These are phyloP conservation scores for Phytopythium oedochilum DNA, from an alignment of 352 stramenopile species.

Conservation along the genomic window DNA sequence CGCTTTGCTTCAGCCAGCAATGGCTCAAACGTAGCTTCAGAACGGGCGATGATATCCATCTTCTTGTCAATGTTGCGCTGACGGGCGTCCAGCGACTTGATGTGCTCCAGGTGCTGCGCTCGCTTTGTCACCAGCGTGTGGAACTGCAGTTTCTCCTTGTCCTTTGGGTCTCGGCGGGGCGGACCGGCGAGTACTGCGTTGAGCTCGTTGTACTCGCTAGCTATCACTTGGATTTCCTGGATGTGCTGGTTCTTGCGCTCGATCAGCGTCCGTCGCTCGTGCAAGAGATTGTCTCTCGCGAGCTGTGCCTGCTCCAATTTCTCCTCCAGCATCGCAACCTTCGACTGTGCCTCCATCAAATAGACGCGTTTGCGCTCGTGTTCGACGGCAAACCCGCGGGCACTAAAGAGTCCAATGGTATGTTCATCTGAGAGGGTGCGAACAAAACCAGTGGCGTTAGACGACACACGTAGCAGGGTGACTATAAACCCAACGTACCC, in stretches of 20 bases:
- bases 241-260: slow-evolving; percentile 44
- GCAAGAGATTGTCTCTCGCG: slow-evolving; percentile 27
- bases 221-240: slow-evolving; percentile 45
- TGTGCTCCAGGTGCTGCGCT: slow-evolving; percentile 40
- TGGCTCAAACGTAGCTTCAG: slow-evolving; percentile 30
- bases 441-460: slow-evolving; percentile 3
- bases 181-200: slow-evolving; percentile 43
- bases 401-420: slow-evolving; percentile 39
- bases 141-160: slow-evolving; percentile 57
- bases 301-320: slow-evolving; percentile 44
- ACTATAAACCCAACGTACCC: slow-evolving; percentile 23
- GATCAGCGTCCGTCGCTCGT: slow-evolving; percentile 41
- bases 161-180: slow-evolving; percentile 51
- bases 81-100: slow-evolving; percentile 37
- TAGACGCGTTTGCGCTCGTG: slow-evolving; percentile 45
- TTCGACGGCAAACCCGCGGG: slow-evolving; percentile 33
- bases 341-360: slow-evolving; percentile 52
- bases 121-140: slow-evolving; percentile 44
- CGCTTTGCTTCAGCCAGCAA: slow-evolving; percentile 26
- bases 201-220: slow-evolving; percentile 41
- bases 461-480: neutral
- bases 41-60: slow-evolving; percentile 31
- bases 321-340: slow-evolving; percentile 37
- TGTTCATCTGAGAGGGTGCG: slow-evolving; percentile 30
- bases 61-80: slow-evolving; percentile 43